A percentile compares a stretch with the other conserved stretches of the same genome.
Evolutionary conservation across 768 basidiomycete genomes (phyloP).

Genomic region (Plicaturopsis crispa): DNA sequence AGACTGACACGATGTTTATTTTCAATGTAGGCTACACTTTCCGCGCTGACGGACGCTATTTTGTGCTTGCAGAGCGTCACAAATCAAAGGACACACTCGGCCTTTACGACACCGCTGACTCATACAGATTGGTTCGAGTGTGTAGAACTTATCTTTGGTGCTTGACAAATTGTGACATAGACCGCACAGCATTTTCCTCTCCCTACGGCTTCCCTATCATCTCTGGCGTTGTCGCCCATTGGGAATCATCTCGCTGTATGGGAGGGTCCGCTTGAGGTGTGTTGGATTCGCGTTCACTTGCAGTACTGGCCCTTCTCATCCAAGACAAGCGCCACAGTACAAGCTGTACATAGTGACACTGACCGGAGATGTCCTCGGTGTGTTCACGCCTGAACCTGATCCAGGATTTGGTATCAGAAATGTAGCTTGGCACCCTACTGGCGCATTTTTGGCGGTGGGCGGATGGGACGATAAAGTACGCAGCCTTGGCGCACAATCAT

Average conservation of each 20-base stretch:
- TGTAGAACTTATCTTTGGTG: slow-evolving; percentile 11
- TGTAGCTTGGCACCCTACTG: slow-evolving; percentile 82
- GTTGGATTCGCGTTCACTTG: slow-evolving; percentile 11
- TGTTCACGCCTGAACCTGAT: slow-evolving; percentile 67
- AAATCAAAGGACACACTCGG: slow-evolving; percentile 85
- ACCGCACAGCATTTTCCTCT: slow-evolving; percentile 69
- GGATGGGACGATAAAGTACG: slow-evolving; percentile 87
- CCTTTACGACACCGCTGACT: slow-evolving; percentile 68
- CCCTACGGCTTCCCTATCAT: slow-evolving; percentile 65
- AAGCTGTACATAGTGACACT: slow-evolving; percentile 67
- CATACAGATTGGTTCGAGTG: slow-evolving; percentile 70
- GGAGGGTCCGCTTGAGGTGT: slow-evolving; percentile 81
- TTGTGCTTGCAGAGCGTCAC: slow-evolving; percentile 82
- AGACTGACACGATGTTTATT: background rate
- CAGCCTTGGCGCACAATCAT: slow-evolving; percentile 2
- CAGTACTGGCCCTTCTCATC: background rate
- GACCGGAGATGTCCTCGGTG: slow-evolving; percentile 52
- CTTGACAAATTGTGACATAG: slow-evolving; percentile 2
- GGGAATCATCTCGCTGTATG: slow-evolving; percentile 73
- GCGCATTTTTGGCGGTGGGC: slow-evolving; percentile 71
- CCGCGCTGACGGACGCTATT: slow-evolving; percentile 74
- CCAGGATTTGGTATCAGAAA: slow-evolving; percentile 78
- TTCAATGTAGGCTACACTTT: slow-evolving; percentile 62
- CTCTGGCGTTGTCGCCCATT: slow-evolving; percentile 67
- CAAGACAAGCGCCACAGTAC: slow-evolving; percentile 63